These are phyloP conservation scores for Aureobasidium sp. DNA, from an alignment of 2,329 filamentous ascomycete species.

Conservation along the genomic window DNA sequence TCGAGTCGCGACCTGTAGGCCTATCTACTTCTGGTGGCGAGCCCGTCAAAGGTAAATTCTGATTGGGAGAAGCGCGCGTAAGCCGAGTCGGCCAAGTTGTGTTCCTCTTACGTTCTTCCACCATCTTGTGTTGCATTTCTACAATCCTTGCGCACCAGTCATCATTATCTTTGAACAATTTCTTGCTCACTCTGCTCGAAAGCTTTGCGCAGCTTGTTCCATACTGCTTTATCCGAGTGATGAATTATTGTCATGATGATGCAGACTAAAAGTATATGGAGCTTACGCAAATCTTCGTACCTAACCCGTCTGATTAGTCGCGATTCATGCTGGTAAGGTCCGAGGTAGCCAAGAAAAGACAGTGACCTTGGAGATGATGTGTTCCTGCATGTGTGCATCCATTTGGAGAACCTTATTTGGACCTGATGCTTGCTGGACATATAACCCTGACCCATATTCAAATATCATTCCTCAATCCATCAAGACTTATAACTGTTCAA, in stretches of 20 bases:
- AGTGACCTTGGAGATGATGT: background rate
- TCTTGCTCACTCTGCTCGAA: background rate
- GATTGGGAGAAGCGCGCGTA: constrained; percentile 2
- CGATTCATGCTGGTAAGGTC: background rate
- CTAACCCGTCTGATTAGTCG: background rate
- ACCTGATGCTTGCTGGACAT: constrained; percentile 1
- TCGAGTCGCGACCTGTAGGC: constrained; percentile 1
- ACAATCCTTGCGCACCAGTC: background rate
- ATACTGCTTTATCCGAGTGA: background rate
- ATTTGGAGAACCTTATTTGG: background rate
- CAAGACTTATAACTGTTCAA: background rate
- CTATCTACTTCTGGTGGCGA: background rate
- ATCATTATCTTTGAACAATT: background rate
- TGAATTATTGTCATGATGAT: background rate
- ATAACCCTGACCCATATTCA: background rate
- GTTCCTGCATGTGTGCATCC: background rate
- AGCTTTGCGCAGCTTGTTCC: constrained; percentile 1
- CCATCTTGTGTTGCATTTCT: constrained; percentile 1
- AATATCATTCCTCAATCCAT: background rate
- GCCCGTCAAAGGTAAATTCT: background rate
- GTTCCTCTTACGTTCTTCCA: constrained; percentile 2
- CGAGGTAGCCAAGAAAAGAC: background rate
- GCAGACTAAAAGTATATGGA: background rate
- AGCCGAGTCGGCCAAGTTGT: background rate
- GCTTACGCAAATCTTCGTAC: background rate